Percentiles rank a stretch among this genome's conserved stretches.
Evolutionary conservation across 257 asterid species (phyloP).

Genomic region (Lavandula angustifolia): DNA sequence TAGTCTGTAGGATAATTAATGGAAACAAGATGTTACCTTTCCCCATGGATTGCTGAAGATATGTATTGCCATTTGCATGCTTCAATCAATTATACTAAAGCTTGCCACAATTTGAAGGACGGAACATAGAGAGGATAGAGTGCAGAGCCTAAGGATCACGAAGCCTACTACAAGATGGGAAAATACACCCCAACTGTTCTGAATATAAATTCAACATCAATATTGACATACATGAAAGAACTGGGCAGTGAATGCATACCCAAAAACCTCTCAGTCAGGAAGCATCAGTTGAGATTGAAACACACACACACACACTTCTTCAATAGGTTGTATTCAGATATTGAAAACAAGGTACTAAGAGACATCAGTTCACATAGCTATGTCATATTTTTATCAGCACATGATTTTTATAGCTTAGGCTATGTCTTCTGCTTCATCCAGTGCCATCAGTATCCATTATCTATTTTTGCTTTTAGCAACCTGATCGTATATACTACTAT

Average conservation of each 20-base stretch:
- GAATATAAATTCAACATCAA: too few relatives aligned
- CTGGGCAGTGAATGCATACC: too few relatives aligned
- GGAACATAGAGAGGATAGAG: background rate
- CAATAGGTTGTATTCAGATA: background rate
- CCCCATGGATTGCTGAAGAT: constrained; percentile 26
- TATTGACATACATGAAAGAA: background rate
- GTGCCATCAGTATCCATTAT: background rate
- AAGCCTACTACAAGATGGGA: background rate
- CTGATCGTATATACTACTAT: too few relatives aligned
- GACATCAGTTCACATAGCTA: constrained; percentile 22
- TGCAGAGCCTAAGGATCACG: constrained; percentile 1
- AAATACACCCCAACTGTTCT: background rate
- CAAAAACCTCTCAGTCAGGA: background rate
- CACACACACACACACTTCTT: background rate
- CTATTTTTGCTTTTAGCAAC: constrained; percentile 1
- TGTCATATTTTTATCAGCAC: background rate
- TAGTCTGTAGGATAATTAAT: constrained; percentile 23
- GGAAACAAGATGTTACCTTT: constrained; percentile 28
- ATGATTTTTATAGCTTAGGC: constrained; percentile 10
- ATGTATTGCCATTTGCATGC: constrained; percentile 6
- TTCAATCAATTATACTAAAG: constrained; percentile 16
- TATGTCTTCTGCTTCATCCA: background rate
- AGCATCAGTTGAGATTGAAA: constrained; percentile 19
- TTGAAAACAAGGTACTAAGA: background rate
- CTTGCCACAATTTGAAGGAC: constrained; percentile 1